A percentile compares a stretch with the other conserved stretches of the same genome.
phyloP scores from a whole-genome alignment of 225 moss, liverwort and hornwort species.

The Pleurozium schreberi region DNA sequence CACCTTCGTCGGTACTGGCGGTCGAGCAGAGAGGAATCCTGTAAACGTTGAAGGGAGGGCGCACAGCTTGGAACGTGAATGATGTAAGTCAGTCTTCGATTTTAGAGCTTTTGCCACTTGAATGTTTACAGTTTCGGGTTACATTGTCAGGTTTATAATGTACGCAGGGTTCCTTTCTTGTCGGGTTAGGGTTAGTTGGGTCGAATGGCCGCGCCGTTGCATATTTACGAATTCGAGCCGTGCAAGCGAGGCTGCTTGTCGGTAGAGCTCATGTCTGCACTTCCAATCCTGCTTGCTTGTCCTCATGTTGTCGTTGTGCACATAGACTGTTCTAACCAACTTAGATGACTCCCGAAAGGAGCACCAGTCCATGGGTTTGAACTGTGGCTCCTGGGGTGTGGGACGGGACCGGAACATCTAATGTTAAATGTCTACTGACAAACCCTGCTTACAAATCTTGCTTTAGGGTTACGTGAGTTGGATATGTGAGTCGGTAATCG shows the following conservation, averaged over 20 bases:
- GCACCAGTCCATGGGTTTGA: background rate
- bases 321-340: background rate
- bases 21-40: background rate
- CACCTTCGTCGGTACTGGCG: no score
- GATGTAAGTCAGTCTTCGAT: background rate
- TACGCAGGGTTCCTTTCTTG: background rate
- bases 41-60: no score
- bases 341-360: background rate
- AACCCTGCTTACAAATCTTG: background rate
- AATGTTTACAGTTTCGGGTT: background rate
- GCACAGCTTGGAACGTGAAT: background rate
- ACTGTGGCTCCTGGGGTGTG: background rate
- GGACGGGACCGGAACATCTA: no score
- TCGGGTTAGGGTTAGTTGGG: background rate
- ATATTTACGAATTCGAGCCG: no score
- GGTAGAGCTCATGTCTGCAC: background rate
- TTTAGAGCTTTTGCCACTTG: background rate
- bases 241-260: background rate
- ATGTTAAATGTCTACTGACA: background rate
- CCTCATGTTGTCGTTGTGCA: background rate
- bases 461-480: background rate
- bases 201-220: background rate
- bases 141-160: background rate
- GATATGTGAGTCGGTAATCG: background rate
- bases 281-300: background rate